A percentile compares a stretch with the other conserved stretches of the same genome.
These are phyloP conservation scores for Berberis vulgaris DNA, from an alignment of 164 flowering plant genomes.

Conservation along the genomic window DNA sequence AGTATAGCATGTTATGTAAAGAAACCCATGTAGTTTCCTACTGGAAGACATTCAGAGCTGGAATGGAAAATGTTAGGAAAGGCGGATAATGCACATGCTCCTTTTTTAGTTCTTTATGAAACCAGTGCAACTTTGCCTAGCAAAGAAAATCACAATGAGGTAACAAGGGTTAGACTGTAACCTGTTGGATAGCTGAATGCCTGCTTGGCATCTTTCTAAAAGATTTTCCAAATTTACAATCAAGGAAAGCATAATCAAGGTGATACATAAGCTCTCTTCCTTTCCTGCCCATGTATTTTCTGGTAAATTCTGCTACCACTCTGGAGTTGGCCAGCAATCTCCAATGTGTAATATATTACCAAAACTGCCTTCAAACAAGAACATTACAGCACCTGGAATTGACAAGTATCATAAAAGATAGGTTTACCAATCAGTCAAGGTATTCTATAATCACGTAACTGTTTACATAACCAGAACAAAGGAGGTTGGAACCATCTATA, in stretches of 20 bases:
- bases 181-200: constrained; percentile 62
- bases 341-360: constrained; percentile 87
- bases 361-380: constrained; percentile 77
- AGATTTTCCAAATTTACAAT: constrained; percentile 75
- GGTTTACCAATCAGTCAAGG: neutral
- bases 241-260: constrained; percentile 70
- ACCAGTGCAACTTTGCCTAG: too few species aligned
- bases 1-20: too few species aligned
- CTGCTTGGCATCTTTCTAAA: constrained; percentile 50
- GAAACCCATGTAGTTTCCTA: too few species aligned
- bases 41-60: too few species aligned
- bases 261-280: constrained; percentile 38
- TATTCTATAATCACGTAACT: too few species aligned
- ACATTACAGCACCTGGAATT: constrained; percentile 81
- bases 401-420: neutral
- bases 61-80: too few species aligned
- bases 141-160: neutral
- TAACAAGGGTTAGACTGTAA: neutral
- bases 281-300: constrained; percentile 53
- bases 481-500: too few species aligned
- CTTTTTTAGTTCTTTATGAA: too few species aligned
- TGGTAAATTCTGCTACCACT: constrained; percentile 56
- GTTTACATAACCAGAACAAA: too few species aligned
- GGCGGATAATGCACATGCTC: too few species aligned
- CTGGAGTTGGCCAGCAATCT: constrained; percentile 76